Base-by-base conservation (phyloP, 2,329 filamentous ascomycete species). In the Ceratocystis colombiana region DNA sequence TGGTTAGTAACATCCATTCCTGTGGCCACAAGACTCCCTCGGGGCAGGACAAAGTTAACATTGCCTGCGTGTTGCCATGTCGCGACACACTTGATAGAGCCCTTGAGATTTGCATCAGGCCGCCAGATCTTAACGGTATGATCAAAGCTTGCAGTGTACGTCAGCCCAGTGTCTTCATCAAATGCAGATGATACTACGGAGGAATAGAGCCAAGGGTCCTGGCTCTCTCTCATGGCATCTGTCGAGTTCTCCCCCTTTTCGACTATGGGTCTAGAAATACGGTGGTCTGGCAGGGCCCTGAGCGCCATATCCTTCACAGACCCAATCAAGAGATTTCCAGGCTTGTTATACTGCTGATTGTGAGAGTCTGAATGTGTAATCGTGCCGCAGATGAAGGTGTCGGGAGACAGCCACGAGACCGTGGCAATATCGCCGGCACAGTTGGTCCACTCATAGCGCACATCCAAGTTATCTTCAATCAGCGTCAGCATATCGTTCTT, bases 291-390 rank as follows among this genome's bases (percentile, higher is more conserved):
- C 70, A 81, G 81, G 0, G 82, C 80, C 5, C 73, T 77, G 1
- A 87, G 71, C 0, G 75, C 78, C 0, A 79, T 77, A 1, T 72
- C 70, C 0, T 68, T 70, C 0, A 77, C 75, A 0, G 82, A 84
- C 5, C 82, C 84, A 1, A 87, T 73, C 0, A 84, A 74, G 8
- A 87, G 73, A 70, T 87, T 87, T 0, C 84, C 84, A 0, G 82
- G 79, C 69, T 83, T 85, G 70, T 87, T 87, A 71, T 87, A 87
- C 68, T 86, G 84, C 70, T 86, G 83, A 67, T 86, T 87, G 53
- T 84, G 81, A 0, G 77, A 74, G 70, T 87, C 84, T 0, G 83
- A 86, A 73, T 87, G 84, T 0, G 81, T 80, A 0, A 83, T 84
- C 0, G 84, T 83, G 44, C 84, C 84, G 69, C 83, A 85, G n/a